phyloP scores from a whole-genome alignment of 192 early-diverging fungal species.

The Coemansia sp. region DNA sequence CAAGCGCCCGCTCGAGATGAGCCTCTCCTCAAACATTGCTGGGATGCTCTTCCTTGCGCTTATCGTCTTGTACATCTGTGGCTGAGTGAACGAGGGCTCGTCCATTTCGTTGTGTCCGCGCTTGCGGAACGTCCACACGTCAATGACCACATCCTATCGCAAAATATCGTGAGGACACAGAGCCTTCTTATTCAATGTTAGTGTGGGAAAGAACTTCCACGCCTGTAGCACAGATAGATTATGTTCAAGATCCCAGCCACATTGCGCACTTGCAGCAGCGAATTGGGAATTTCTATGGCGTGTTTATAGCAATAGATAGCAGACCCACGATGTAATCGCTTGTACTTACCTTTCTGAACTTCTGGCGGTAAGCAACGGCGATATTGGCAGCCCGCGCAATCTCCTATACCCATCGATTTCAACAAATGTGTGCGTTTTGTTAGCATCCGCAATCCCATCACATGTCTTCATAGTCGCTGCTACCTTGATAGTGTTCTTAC shows the following conservation, averaged over 20 bases:
- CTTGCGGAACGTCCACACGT: slow-evolving; percentile 91
- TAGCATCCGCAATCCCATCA: not conserved
- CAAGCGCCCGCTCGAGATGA: slow-evolving; percentile 26
- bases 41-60: slow-evolving; percentile 77
- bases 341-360: slow-evolving; percentile 77
- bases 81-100: slow-evolving; percentile 96
- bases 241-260: too few relatives aligned
- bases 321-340: too few relatives aligned
- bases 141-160: slow-evolving; percentile 80
- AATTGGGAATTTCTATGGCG: too few relatives aligned
- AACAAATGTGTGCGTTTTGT: too few relatives aligned
- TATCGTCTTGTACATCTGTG: slow-evolving; percentile 91
- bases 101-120: slow-evolving; percentile 97
- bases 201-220: not conserved
- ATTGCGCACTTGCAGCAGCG: too few relatives aligned
- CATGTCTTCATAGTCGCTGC: too few relatives aligned
- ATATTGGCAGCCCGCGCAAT: slow-evolving; percentile 77
- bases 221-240: too few relatives aligned
- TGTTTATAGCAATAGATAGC: too few relatives aligned
- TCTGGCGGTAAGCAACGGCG: slow-evolving; percentile 87
- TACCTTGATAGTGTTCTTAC: slow-evolving; percentile 7
- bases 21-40: slow-evolving; percentile 71
- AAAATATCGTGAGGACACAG: not conserved
- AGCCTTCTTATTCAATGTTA: too few relatives aligned
- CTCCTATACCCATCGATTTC: slow-evolving; percentile 43